Evolutionary conservation across 768 basidiomycete genomes (phyloP).

Genomic region (Amanita muscaria): DNA sequence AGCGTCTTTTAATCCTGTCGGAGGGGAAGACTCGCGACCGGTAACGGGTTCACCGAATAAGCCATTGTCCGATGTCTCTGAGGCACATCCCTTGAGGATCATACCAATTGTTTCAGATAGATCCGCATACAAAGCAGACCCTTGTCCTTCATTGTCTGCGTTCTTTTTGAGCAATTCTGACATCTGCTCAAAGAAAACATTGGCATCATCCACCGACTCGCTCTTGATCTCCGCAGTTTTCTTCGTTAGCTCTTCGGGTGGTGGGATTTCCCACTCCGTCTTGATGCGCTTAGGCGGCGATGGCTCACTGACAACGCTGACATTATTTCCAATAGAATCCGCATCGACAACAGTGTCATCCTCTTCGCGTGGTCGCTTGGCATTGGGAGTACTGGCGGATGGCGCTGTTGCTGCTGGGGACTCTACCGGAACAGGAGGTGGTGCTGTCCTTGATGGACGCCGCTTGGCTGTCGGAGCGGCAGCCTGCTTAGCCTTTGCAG

Average conservation of each 20-base stretch:
- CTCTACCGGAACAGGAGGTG: slow-evolving; percentile 17
- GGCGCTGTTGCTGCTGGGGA: slow-evolving; percentile 17
- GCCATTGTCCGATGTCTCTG: slow-evolving; percentile 31
- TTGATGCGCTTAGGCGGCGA: slow-evolving; percentile 68
- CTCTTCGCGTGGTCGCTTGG: slow-evolving; percentile 48
- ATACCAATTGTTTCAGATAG: slow-evolving; percentile 55
- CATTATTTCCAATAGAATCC: slow-evolving; percentile 20
- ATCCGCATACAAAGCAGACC: slow-evolving; percentile 31
- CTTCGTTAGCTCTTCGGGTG: slow-evolving; percentile 39
- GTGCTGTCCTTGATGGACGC: slow-evolving; percentile 23
- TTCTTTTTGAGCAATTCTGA: slow-evolving; percentile 52
- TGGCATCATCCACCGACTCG: slow-evolving; percentile 61
- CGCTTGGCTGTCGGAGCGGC: slow-evolving; percentile 15
- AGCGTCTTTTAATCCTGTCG: slow-evolving; percentile 4
- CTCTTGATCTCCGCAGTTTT: slow-evolving; percentile 37
- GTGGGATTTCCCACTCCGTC: slow-evolving; percentile 61
- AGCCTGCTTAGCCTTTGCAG: slow-evolving; percentile 36
- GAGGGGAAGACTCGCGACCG: slow-evolving; percentile 3
- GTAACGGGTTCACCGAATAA: not conserved
- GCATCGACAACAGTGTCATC: slow-evolving; percentile 29
- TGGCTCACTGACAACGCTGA: slow-evolving; percentile 33
- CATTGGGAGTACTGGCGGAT: slow-evolving; percentile 14
- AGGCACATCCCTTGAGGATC: slow-evolving; percentile 49
- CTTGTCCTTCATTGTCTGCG: slow-evolving; percentile 35
- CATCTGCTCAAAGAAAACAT: slow-evolving; percentile 54